Evolutionary conservation across 345 rosid genomes (phyloP).

Genomic region (Euclidium syriacum): DNA sequence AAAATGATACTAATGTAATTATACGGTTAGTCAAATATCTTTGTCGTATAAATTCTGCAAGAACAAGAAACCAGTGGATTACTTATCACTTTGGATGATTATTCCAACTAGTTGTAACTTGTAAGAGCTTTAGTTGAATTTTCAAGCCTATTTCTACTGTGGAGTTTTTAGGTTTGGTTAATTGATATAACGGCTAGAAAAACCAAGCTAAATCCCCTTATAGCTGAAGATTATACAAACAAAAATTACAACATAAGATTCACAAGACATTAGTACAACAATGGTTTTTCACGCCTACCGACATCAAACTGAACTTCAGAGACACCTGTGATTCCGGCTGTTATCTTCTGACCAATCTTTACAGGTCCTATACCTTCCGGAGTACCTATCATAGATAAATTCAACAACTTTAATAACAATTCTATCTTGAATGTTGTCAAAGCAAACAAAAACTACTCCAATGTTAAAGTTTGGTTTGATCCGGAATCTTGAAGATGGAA

Average conservation of each 20-base stretch:
- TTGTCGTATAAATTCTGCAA: not conserved
- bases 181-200: not conserved
- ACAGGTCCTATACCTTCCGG: conserved; percentile 85
- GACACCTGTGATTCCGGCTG: conserved; percentile 71
- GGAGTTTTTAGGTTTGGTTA: not conserved
- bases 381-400: conserved; percentile 58
- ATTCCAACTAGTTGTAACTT: no score
- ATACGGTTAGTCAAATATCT: no score
- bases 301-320: conserved; percentile 51
- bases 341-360: conserved; percentile 64
- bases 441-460: not conserved
- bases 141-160: not conserved
- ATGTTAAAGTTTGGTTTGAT: not conserved
- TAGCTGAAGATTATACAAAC: not conserved
- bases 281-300: conserved; percentile 41
- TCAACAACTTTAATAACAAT: not conserved
- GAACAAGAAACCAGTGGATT: no score
- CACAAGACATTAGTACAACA: conserved; percentile 18
- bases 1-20: no score
- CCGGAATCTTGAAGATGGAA: not conserved
- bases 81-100: no score
- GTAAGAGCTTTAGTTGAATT: not conserved
- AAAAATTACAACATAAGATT: not conserved
- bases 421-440: not conserved
- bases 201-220: not conserved